Evolutionary conservation across 345 rosid species (phyloP).

Genomic region (Corchorus olitorius): DNA sequence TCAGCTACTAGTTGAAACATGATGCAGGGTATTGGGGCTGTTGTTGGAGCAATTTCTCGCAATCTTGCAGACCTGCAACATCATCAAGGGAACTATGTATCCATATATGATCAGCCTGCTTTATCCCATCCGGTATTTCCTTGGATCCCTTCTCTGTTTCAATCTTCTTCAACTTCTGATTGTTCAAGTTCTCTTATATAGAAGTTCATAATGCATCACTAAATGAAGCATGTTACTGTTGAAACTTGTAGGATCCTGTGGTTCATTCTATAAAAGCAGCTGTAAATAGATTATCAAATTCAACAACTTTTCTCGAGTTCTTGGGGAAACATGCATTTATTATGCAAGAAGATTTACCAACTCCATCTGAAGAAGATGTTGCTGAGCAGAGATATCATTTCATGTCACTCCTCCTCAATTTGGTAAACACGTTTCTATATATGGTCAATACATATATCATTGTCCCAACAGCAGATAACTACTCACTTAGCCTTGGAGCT

Average conservation of each 20-base stretch:
- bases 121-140: slow-evolving; percentile 56
- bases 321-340: slow-evolving; percentile 85
- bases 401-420: slow-evolving; percentile 70
- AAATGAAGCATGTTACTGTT: not conserved
- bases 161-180: not conserved
- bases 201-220: not conserved
- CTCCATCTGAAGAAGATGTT: slow-evolving; percentile 48
- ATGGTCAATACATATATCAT: slow-evolving; percentile 79
- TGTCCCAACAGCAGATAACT: slow-evolving; percentile 79
- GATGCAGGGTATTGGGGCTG: slow-evolving; percentile 80
- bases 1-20: slow-evolving; percentile 22
- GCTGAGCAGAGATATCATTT: slow-evolving; percentile 65
- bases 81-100: slow-evolving; percentile 65
- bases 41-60: slow-evolving; percentile 78
- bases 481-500: slow-evolving; percentile 73
- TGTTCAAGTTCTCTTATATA: not conserved
- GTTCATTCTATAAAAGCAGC: slow-evolving; percentile 70
- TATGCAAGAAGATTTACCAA: slow-evolving; percentile 62
- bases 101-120: slow-evolving; percentile 78
- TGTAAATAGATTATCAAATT: slow-evolving; percentile 63
- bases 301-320: slow-evolving; percentile 69
- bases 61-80: slow-evolving; percentile 79
- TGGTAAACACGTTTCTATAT: slow-evolving; percentile 68
- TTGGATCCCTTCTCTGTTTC: slow-evolving; percentile 10
- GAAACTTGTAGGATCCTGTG: slow-evolving; percentile 62